These are phyloP conservation scores for Fusarium buharicum DNA, from an alignment of 2,329 filamentous ascomycete species.

Conservation along the genomic window DNA sequence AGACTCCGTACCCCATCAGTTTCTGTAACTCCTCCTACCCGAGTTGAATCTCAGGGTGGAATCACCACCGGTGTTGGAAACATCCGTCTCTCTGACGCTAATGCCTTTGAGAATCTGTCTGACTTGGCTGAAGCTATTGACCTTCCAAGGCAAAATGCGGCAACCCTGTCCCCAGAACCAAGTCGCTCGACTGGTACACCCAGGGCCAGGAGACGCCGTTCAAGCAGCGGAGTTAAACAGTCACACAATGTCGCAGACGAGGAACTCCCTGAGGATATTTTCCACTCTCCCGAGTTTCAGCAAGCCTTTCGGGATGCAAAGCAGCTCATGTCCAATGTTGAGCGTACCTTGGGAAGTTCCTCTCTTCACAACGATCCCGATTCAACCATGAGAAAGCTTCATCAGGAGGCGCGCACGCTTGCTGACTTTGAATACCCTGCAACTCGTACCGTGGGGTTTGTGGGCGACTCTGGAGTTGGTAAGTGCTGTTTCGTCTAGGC, in stretches of 20 bases:
- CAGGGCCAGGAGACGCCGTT: constrained; percentile 16
- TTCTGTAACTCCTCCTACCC: constrained; percentile 19
- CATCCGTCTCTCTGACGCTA: constrained; percentile 11
- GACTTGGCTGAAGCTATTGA: background rate
- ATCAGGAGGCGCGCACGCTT: constrained; percentile 48
- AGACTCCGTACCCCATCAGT: constrained; percentile 30
- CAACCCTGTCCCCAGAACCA: constrained; percentile 25
- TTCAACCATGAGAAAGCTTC: constrained; percentile 53
- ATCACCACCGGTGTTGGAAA: constrained; percentile 3
- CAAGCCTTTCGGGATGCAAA: constrained; percentile 49
- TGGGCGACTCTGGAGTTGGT: constrained; percentile 61
- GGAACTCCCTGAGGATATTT: constrained; percentile 49
- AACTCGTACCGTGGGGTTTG: constrained; percentile 57
- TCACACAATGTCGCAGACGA: constrained; percentile 47
- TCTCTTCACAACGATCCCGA: constrained; percentile 50
- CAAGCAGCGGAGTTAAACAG: constrained; percentile 4
- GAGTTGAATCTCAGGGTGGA: background rate
- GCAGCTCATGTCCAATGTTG: constrained; percentile 46
- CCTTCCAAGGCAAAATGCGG: background rate
- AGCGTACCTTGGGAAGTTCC: constrained; percentile 49
- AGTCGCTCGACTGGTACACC: constrained; percentile 1
- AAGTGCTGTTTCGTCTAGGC: constrained; percentile 10
- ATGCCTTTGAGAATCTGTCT: constrained; percentile 1
- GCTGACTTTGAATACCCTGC: constrained; percentile 52
- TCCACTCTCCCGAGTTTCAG: constrained; percentile 52